phyloP scores from a whole-genome alignment of 371 early-diverging fungal genomes.

The Haplosporangium sp. region DNA sequence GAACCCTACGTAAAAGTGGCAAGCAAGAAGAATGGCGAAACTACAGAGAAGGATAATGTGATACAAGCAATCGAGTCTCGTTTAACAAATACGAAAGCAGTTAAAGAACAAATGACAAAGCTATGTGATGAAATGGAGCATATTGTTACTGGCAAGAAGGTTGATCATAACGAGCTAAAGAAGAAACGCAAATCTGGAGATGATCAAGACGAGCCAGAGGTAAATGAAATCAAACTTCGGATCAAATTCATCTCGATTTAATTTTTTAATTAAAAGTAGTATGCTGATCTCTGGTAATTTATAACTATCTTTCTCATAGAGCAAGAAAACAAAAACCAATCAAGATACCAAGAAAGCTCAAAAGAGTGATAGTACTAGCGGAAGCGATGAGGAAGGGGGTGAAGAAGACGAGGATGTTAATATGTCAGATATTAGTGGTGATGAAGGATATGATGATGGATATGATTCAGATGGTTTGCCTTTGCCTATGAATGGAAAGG shows the following conservation, averaged over 20 bases:
- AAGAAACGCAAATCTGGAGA: constrained; percentile 31
- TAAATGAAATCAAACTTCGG: constrained; percentile 12
- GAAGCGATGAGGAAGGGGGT: constrained; percentile 5
- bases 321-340: constrained; percentile 28
- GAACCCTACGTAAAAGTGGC: constrained; percentile 22
- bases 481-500: constrained; percentile 29
- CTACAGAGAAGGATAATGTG: constrained; percentile 5
- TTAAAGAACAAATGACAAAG: constrained; percentile 37
- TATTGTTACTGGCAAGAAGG: constrained; percentile 55
- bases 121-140: constrained; percentile 49
- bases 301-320: constrained; percentile 6
- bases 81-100: constrained; percentile 35
- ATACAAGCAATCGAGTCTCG: constrained; percentile 35
- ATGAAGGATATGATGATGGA: constrained; percentile 38
- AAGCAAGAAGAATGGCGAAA: constrained; percentile 9
- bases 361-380: not conserved
- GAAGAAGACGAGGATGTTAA: constrained; percentile 30
- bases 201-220: constrained; percentile 23
- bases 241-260: constrained; percentile 7
- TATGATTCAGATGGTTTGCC: constrained; percentile 54
- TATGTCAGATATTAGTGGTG: constrained; percentile 30
- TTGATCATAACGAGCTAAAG: constrained; percentile 40
- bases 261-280: too few species aligned
- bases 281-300: not conserved
- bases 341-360: constrained; percentile 25